Evolutionary conservation across 2,329 filamentous ascomycete species (phyloP).

Genomic region (Arthrobotrys sphaeroides): DNA sequence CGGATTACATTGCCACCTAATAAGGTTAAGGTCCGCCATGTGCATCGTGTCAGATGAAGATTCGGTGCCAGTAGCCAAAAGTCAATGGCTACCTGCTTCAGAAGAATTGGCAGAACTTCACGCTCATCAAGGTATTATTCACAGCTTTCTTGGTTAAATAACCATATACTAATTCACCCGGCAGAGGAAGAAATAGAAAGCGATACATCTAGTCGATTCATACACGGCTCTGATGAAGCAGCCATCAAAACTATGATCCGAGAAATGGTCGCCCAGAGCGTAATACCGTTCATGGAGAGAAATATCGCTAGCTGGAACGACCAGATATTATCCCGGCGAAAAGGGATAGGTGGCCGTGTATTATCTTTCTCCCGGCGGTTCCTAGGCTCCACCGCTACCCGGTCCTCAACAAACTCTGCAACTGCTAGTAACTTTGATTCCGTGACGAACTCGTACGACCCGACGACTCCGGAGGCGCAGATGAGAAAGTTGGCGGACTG

Average conservation of each 20-base stretch:
- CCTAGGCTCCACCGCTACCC: conserved; percentile 75
- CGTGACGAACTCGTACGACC: conserved; percentile 79
- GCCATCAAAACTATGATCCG: conserved; percentile 88
- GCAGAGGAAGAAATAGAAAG: conserved; percentile 74
- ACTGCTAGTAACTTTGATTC: conserved; percentile 77
- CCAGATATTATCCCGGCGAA: conserved; percentile 87
- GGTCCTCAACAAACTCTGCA: conserved; percentile 66
- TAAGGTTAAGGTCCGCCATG: conserved; percentile 83
- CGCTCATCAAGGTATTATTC: conserved; percentile 59
- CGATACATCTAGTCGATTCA: conserved; percentile 76
- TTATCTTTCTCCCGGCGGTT: conserved; percentile 92
- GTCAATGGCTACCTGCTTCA: conserved; percentile 86
- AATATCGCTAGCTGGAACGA: conserved; percentile 94
- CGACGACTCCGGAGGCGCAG: conserved; percentile 84
- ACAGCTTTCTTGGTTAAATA: not conserved
- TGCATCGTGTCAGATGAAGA: conserved; percentile 92
- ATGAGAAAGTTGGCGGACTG: conserved; percentile 95
- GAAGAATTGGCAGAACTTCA: conserved; percentile 83
- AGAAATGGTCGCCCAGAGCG: conserved; percentile 93
- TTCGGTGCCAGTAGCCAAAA: conserved; percentile 79
- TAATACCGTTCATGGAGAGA: conserved; percentile 95
- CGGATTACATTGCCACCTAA: conserved; percentile 90
- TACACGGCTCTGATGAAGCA: conserved; percentile 91
- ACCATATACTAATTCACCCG: conserved; percentile 10
- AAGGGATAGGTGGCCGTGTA: conserved; percentile 90